These are phyloP conservation scores for Lasiodiplodia sp. DNA, from an alignment of 2,329 filamentous ascomycete genomes.

Conservation along the genomic window DNA sequence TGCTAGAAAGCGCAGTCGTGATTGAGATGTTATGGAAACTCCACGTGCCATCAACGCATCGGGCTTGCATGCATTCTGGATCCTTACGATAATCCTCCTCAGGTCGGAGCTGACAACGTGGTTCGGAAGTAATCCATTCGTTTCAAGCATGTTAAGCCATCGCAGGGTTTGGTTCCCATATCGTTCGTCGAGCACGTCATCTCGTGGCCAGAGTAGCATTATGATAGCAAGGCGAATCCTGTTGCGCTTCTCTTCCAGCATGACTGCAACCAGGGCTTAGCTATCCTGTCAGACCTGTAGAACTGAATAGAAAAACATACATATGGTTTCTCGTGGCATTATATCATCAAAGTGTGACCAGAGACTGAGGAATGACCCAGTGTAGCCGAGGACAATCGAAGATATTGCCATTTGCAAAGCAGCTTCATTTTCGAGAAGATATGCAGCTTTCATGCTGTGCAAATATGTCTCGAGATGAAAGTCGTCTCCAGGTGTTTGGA, in stretches of 20 bases:
- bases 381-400: neutral
- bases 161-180: no score
- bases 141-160: no score
- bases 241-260: neutral
- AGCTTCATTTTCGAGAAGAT: neutral
- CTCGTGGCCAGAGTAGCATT: no score
- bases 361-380: neutral
- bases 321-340: neutral
- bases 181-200: no score
- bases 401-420: neutral
- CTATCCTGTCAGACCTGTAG: neutral
- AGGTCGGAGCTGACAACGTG: no score
- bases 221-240: neutral
- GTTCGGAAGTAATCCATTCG: no score
- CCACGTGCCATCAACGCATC: no score
- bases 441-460: neutral
- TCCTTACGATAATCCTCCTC: no score
- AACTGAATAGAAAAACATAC: neutral
- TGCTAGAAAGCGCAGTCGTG: no score
- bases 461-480: neutral
- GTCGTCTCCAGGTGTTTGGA: neutral
- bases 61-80: no score
- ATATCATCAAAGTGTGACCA: neutral
- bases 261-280: neutral
- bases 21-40: no score